Evolutionary conservation across 768 basidiomycete genomes (phyloP).

Genomic region (Lentinus tigrinus): DNA sequence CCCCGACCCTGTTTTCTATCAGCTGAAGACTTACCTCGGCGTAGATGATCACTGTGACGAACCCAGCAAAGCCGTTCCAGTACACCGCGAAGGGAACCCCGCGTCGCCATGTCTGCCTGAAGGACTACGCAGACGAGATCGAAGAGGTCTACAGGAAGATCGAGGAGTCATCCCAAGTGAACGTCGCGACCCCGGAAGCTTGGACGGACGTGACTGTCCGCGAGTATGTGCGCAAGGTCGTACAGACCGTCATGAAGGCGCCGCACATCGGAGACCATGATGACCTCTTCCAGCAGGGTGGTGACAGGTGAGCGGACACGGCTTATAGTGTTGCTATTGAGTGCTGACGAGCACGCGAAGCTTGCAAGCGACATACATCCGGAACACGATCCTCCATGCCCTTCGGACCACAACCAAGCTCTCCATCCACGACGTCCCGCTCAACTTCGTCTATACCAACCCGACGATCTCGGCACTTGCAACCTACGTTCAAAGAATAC

Average conservation of each 20-base stretch:
- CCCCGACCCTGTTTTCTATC: too few relatives aligned
- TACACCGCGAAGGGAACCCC: conserved; percentile 34
- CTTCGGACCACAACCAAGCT: conserved; percentile 19
- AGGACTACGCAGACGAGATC: conserved; percentile 41
- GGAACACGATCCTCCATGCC: conserved; percentile 24
- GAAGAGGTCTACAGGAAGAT: conserved; percentile 34
- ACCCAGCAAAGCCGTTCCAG: conserved; percentile 30
- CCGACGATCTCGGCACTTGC: conserved; percentile 20
- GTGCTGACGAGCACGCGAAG: not conserved
- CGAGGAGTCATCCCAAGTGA: conserved; percentile 33
- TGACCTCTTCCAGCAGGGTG: conserved; percentile 40
- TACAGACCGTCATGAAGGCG: conserved; percentile 33
- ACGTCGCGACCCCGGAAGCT: conserved; percentile 25
- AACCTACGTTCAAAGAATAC: not conserved
- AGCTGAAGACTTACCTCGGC: too few relatives aligned
- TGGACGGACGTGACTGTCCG: conserved; percentile 26
- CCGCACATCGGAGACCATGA: conserved; percentile 30
- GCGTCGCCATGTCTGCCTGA: conserved; percentile 27
- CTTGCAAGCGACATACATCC: conserved; percentile 25
- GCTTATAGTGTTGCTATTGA: not conserved
- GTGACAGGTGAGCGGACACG: conserved; percentile 33
- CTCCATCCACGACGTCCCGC: conserved; percentile 11
- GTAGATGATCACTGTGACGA: conserved; percentile 35
- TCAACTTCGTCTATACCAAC: conserved; percentile 23
- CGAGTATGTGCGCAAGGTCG: conserved; percentile 33